A percentile compares a stretch with the other conserved stretches of the same genome.
These are phyloP conservation scores for Tremellales sp. DNA, from an alignment of 1,284 basidiomycete genomes.

Conservation along the genomic window DNA sequence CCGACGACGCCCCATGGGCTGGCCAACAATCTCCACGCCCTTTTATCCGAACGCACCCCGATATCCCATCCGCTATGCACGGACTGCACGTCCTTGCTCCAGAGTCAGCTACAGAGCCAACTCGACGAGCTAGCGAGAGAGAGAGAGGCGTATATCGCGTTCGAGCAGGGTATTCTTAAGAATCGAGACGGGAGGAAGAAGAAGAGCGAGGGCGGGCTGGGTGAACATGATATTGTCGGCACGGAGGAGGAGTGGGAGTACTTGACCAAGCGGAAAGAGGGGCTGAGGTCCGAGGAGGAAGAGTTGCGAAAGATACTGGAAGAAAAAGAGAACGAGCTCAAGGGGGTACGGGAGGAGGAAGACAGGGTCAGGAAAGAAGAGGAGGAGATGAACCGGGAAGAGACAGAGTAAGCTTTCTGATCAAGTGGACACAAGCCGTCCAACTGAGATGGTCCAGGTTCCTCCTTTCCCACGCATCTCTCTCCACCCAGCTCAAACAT, in stretches of 20 bases:
- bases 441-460: slow-evolving; percentile 22
- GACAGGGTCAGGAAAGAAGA: slow-evolving; percentile 71
- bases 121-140: slow-evolving; percentile 88
- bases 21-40: slow-evolving; percentile 59
- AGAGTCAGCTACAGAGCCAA: slow-evolving; percentile 71
- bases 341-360: slow-evolving; percentile 67
- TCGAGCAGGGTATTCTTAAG: slow-evolving; percentile 72
- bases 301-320: slow-evolving; percentile 34
- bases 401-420: slow-evolving; percentile 53
- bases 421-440: background rate
- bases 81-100: slow-evolving; percentile 82
- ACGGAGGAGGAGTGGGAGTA: slow-evolving; percentile 50
- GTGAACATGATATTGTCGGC: slow-evolving; percentile 34
- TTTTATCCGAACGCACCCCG: slow-evolving; percentile 73
- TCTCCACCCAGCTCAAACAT: slow-evolving; percentile 20
- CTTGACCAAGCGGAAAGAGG: slow-evolving; percentile 55
- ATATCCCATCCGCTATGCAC: slow-evolving; percentile 93
- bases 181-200: slow-evolving; percentile 45
- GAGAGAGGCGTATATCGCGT: slow-evolving; percentile 85
- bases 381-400: slow-evolving; percentile 65
- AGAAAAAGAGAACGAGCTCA: slow-evolving; percentile 66
- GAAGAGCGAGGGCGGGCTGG: slow-evolving; percentile 54
- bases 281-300: slow-evolving; percentile 69
- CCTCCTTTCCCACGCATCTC: slow-evolving; percentile 27
- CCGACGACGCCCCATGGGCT: slow-evolving; percentile 54